Conservation (phyloP, 2,329 filamentous ascomycete species). For the Mycosphaerella sp. region DNA sequence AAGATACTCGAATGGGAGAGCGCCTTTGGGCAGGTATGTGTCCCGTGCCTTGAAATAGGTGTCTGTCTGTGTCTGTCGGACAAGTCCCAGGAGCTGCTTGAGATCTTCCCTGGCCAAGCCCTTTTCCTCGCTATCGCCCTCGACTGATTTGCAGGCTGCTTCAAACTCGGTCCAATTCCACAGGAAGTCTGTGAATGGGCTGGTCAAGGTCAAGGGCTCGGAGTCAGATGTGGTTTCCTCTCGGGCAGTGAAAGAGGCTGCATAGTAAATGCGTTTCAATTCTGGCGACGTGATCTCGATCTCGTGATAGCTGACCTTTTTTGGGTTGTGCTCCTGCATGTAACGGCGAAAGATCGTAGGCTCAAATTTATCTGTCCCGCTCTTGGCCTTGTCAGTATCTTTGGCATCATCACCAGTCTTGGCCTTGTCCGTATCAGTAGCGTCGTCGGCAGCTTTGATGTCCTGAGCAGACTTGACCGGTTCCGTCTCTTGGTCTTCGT, state of each 20-base stretch:
- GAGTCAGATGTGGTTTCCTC: no score
- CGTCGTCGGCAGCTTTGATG: no score
- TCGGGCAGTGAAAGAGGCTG: no score
- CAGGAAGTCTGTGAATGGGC: conserved; percentile 3
- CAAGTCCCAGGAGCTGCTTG: not conserved
- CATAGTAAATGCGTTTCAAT: not conserved
- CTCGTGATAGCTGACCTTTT: conserved; percentile 1
- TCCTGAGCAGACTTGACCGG: no score
- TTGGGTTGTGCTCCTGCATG: conserved; percentile 4
- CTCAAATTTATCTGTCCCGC: not conserved
- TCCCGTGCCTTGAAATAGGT: not conserved
- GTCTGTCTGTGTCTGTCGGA: not conserved
- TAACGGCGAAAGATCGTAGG: not conserved
- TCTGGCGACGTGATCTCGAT: conserved; percentile 3
- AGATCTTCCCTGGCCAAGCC: conserved; percentile 2
- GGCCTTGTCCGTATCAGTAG: no score
- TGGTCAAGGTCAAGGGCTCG: no score
- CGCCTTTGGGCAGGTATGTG: not conserved
- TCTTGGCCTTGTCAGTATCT: not conserved
- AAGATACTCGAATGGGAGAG: not conserved
- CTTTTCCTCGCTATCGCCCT: not conserved
- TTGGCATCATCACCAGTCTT: not conserved
- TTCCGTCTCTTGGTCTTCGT: not conserved
- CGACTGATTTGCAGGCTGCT: not conserved
- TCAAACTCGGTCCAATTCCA: conserved; percentile 2